Evolutionary conservation across 2,329 filamentous ascomycete genomes (phyloP), one percentile per base, ranked within the genome.

Genomic region (Penicillium concentricum): DNA sequence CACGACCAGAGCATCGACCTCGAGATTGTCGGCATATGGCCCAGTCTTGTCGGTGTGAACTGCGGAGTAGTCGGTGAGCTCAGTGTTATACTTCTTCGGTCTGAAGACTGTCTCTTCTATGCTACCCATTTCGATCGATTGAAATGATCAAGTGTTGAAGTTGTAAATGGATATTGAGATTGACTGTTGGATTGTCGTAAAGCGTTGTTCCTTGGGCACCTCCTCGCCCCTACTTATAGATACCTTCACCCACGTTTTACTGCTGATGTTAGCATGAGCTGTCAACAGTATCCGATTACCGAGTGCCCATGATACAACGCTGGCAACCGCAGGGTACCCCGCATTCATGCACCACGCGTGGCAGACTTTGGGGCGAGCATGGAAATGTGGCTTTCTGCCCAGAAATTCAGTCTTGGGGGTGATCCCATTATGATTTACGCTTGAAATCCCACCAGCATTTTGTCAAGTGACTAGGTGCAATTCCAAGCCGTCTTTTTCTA

Each of bases 1-100:
- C 7, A 72, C 64, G 51, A 65, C 59, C 24, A 70, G 60, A 18
- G 61, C 68, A 59, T 72, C 71, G 34, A 72, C 56, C 32, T 60
- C 56, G 32, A 65, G 50, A 42, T 62, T 59, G 8, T 61, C 55
- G 5, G 53, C 63, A 58, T 65, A 62, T 38, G 56, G 64, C 2
- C 62, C 62, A 41, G 55, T 54, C 28, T 47, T 61, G 13, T 55
- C 34, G 6, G 24, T 4, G 3, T 57, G 56, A n/a, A 39, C 2
- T n/a, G 8, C 9, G 1, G 56, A 61, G 45, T 56, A 61, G 22
- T 59, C 56, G 2, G 56, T 54, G 18, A 61, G 42, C 35, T 56
- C 56, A 16, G 56, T 61, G 24, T 51, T 61, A 35, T 44, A 59
- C 16, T 59, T 58, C 32, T 58, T 59, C 28, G 53, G 47, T 10